These are phyloP conservation scores for Angomonas ambiguus DNA, from an alignment of 208 protist genomes.

Conservation along the genomic window DNA sequence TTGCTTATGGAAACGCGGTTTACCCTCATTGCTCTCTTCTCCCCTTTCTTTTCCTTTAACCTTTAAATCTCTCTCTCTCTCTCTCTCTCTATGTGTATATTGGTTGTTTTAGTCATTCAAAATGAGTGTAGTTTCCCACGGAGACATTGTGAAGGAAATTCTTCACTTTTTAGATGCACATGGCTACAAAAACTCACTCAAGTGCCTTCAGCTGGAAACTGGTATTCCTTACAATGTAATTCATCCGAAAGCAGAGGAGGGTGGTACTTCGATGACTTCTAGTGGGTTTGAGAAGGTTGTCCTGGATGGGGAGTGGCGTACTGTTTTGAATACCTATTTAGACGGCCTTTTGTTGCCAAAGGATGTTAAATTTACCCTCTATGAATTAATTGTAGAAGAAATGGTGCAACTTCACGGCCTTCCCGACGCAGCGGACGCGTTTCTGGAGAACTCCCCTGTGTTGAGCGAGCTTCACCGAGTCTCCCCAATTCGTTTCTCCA, in stretches of 20 bases:
- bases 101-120: neutral
- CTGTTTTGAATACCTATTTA: conserved; percentile 64
- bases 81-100: neutral
- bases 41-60: neutral
- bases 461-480: conserved; percentile 51
- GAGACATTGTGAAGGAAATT: conserved; percentile 57
- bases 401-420: conserved; percentile 62
- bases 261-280: conserved; percentile 17
- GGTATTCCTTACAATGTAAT: conserved; percentile 78
- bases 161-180: conserved; percentile 64
- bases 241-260: conserved; percentile 7
- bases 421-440: conserved; percentile 51
- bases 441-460: conserved; percentile 69
- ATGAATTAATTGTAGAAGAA: conserved; percentile 81
- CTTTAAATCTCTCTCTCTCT: conserved; percentile 19
- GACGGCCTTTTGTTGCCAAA: conserved; percentile 57
- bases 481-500: conserved; percentile 50
- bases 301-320: conserved; percentile 68
- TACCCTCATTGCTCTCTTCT: neutral
- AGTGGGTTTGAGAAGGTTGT: conserved; percentile 39
- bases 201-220: conserved; percentile 73
- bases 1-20: neutral
- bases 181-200: conserved; percentile 57
- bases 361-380: conserved; percentile 59
- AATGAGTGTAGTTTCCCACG: conserved; percentile 39